Evolutionary conservation across 23 red algal genomes (phyloP).

Genomic region (Chondrus crispus): DNA sequence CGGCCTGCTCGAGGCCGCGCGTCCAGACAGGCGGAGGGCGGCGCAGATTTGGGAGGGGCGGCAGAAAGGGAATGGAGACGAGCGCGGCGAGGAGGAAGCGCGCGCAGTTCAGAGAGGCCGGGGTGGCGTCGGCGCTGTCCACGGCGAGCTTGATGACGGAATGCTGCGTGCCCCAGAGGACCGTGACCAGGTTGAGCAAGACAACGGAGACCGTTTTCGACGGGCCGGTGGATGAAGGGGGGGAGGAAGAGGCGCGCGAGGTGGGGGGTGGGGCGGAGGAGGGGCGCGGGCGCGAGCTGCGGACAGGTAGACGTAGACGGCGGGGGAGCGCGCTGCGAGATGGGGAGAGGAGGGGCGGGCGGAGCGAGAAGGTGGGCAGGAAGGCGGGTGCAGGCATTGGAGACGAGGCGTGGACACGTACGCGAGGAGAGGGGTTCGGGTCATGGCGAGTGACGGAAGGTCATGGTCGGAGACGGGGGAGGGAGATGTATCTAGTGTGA

Average conservation of each 20-base stretch:
- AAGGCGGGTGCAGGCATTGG: neutral
- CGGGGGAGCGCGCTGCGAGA: neutral
- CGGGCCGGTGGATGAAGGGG: neutral
- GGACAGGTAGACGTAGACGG: neutral
- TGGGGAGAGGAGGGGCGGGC: neutral
- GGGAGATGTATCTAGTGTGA: no score
- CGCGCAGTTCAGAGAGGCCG: constrained; percentile 48
- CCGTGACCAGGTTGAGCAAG: constrained; percentile 74
- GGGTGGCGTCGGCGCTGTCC: constrained; percentile 15
- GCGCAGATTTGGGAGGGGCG: neutral
- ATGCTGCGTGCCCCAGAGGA: constrained; percentile 97
- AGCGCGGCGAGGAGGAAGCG: constrained; percentile 73
- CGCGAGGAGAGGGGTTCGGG: neutral
- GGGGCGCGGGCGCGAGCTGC: neutral
- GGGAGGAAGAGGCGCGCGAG: neutral
- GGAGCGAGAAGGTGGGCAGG: neutral
- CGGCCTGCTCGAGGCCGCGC: constrained; percentile 60
- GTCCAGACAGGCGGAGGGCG: neutral
- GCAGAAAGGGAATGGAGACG: constrained; percentile 41
- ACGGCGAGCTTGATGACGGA: constrained; percentile 82
- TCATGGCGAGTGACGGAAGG: neutral
- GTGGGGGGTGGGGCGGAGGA: neutral
- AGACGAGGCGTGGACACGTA: no score
- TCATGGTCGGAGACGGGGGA: neutral
- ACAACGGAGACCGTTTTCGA: constrained; percentile 20